Evolutionary conservation across 2,329 filamentous ascomycete species (phyloP).

Genomic region (Colletotrichum tabaci): DNA sequence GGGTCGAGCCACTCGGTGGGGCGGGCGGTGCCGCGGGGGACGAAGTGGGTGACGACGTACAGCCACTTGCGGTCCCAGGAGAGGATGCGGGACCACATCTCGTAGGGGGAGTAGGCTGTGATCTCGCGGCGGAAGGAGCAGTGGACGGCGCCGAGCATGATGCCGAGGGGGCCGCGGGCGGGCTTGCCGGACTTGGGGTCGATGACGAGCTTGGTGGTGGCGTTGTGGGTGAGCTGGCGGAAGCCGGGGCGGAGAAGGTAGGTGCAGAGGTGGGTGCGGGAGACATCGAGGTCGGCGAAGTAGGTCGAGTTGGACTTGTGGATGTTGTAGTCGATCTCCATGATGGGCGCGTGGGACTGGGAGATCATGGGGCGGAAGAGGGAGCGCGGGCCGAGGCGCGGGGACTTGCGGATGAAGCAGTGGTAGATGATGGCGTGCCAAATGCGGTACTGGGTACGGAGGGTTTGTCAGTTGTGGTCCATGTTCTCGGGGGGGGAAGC

Average conservation of each 20-base stretch:
- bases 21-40: constrained; percentile 72
- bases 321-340: constrained; percentile 89
- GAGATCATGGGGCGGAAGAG: constrained; percentile 82
- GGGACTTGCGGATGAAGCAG: constrained; percentile 64
- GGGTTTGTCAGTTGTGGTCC: not conserved
- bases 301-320: constrained; percentile 90
- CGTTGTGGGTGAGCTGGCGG: constrained; percentile 65
- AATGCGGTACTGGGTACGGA: constrained; percentile 65
- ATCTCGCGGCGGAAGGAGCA: constrained; percentile 84
- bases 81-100: constrained; percentile 80
- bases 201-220: constrained; percentile 63
- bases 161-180: constrained; percentile 68
- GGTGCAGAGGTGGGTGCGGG: constrained; percentile 84
- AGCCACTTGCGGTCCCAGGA: constrained; percentile 88
- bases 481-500: not conserved
- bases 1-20: constrained; percentile 69
- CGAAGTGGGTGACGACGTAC: constrained; percentile 82
- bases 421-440: constrained; percentile 71
- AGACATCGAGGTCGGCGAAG: constrained; percentile 88
- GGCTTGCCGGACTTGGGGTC: constrained; percentile 64
- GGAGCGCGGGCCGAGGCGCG: constrained; percentile 69
- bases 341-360: constrained; percentile 75
- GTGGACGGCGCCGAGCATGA: constrained; percentile 80
- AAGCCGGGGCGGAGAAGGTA: constrained; percentile 75
- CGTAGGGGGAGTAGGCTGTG: constrained; percentile 76